phyloP scores from a whole-genome alignment of 306 rosid genomes.

The Lithocarpus polystachyus region DNA sequence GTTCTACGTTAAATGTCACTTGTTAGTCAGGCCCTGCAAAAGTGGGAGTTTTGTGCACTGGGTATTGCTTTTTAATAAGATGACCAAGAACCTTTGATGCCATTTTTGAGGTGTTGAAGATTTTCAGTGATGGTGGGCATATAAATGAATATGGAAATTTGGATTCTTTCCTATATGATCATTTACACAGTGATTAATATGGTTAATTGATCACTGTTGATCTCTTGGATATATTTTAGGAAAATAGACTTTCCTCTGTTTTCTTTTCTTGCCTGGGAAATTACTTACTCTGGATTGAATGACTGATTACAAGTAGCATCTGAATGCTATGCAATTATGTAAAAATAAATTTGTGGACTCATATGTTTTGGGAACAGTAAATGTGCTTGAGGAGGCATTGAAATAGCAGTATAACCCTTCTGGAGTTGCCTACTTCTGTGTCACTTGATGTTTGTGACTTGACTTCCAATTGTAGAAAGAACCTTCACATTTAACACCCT shows the following conservation, averaged over 20 bases:
- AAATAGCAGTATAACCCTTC: neutral
- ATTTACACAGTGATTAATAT: neutral
- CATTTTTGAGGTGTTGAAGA: neutral
- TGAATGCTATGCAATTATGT: slow-evolving; percentile 15
- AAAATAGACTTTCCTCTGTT: neutral
- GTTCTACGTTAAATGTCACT: neutral
- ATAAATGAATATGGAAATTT: neutral
- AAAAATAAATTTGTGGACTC: neutral
- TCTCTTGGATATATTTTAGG: neutral
- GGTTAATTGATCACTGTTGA: neutral
- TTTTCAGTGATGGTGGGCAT: neutral
- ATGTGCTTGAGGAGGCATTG: slow-evolving; percentile 7
- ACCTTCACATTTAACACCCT: no score
- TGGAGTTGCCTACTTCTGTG: neutral
- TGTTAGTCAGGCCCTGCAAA: neutral
- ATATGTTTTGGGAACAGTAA: neutral
- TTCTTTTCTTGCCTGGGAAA: neutral
- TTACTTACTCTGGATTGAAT: neutral
- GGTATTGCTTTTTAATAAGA: neutral
- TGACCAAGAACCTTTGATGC: neutral
- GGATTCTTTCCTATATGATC: neutral
- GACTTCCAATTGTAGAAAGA: no score
- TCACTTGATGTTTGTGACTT: neutral
- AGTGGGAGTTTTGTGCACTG: no score
- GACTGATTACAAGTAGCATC: neutral